Percentiles rank a stretch among this genome's conserved stretches.
These are phyloP conservation scores for Saturnispora hagleri DNA, from an alignment of 805 yeast genomes.

Conservation along the genomic window DNA sequence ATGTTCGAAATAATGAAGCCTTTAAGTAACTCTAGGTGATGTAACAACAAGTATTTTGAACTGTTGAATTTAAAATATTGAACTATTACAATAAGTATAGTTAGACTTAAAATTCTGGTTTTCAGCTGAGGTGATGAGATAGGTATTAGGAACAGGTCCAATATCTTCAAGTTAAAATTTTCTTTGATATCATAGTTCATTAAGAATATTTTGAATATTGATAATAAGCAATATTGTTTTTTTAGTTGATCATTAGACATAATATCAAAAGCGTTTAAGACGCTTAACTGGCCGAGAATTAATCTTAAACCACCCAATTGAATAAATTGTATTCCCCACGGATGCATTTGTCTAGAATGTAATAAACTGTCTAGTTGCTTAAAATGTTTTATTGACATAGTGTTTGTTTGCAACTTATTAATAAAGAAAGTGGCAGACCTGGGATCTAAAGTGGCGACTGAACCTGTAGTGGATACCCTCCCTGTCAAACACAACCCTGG, in stretches of 20 bases:
- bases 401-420: slow-evolving; percentile 27
- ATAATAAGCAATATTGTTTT: slow-evolving; percentile 65
- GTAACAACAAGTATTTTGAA: background rate
- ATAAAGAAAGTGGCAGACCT: slow-evolving; percentile 38
- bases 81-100: slow-evolving; percentile 48
- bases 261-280: slow-evolving; percentile 32
- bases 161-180: slow-evolving; percentile 30
- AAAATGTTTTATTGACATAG: slow-evolving; percentile 33
- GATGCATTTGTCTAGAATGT: slow-evolving; percentile 14
- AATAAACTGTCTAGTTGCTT: slow-evolving; percentile 22
- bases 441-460: slow-evolving; percentile 1
- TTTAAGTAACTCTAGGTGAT: slow-evolving; percentile 1
- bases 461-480: slow-evolving; percentile 12
- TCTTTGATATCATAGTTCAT: slow-evolving; percentile 51
- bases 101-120: slow-evolving; percentile 75
- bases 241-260: slow-evolving; percentile 46
- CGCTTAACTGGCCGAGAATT: slow-evolving; percentile 56
- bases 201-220: slow-evolving; percentile 67
- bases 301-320: slow-evolving; percentile 75
- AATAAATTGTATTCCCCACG: slow-evolving; percentile 76
- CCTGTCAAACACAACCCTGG: slow-evolving; percentile 28
- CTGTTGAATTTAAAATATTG: background rate
- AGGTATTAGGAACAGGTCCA: background rate
- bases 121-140: slow-evolving; percentile 64
- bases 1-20: background rate